phyloP scores from a whole-genome alignment of 208 protist species.

The Leishmania aethiopica region DNA sequence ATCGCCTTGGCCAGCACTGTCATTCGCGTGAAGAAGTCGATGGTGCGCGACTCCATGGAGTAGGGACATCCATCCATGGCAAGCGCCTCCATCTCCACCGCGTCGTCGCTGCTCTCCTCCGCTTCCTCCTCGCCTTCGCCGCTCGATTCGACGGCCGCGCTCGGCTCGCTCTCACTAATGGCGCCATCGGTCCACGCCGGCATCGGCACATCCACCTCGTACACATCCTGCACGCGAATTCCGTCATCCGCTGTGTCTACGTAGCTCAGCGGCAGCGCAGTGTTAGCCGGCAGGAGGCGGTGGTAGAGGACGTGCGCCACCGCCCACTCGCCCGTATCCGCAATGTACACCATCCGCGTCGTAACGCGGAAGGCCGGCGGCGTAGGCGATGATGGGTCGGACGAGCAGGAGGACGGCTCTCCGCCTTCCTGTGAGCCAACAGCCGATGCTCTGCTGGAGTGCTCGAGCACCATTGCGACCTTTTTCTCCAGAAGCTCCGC shows the following conservation, averaged over 20 bases:
- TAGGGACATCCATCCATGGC: slow-evolving; percentile 43
- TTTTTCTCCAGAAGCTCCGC: slow-evolving; percentile 32
- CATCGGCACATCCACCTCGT: slow-evolving; percentile 20
- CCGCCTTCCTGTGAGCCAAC: background rate
- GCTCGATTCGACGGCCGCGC: background rate
- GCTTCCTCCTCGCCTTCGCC: background rate
- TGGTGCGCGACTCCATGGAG: slow-evolving; percentile 58
- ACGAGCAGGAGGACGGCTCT: slow-evolving; percentile 3
- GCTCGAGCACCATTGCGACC: slow-evolving; percentile 36
- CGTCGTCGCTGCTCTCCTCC: slow-evolving; percentile 13
- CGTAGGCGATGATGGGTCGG: background rate
- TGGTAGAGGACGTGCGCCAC: slow-evolving; percentile 45
- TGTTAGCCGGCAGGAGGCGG: slow-evolving; percentile 3
- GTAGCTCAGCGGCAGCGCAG: slow-evolving; percentile 19
- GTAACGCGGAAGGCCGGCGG: slow-evolving; percentile 24
- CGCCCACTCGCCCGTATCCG: slow-evolving; percentile 53
- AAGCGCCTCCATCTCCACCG: slow-evolving; percentile 6
- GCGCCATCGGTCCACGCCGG: background rate
- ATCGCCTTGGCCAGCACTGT: slow-evolving; percentile 60
- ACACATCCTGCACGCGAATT: slow-evolving; percentile 29
- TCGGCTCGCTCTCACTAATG: background rate
- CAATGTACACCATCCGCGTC: slow-evolving; percentile 49
- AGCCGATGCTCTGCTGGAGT: background rate
- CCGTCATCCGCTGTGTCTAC: slow-evolving; percentile 24
- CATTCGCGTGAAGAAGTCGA: slow-evolving; percentile 67